These are phyloP conservation scores for Dryadomyces quercivorus DNA, from an alignment of 2,329 filamentous ascomycete genomes.

Conservation along the genomic window DNA sequence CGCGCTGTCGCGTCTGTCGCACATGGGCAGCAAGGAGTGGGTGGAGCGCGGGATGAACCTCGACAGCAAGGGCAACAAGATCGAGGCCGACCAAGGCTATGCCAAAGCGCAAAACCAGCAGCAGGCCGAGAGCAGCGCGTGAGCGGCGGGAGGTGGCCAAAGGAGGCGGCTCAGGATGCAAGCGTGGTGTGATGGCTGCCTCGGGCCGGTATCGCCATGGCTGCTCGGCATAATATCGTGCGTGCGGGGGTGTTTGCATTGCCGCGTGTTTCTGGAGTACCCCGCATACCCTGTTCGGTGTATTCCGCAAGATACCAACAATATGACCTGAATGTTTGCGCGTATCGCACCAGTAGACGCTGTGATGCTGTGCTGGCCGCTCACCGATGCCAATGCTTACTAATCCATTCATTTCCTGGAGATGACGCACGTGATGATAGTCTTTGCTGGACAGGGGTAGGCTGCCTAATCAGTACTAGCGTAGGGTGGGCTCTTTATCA, in stretches of 20 bases:
- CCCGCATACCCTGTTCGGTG: no score
- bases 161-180: no score
- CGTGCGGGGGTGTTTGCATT: no score
- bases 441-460: neutral
- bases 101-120: slow-evolving; percentile 34
- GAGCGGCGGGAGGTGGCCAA: neutral
- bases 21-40: slow-evolving; percentile 95
- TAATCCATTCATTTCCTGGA: no score
- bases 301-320: no score
- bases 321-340: no score
- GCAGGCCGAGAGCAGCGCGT: slow-evolving; percentile 59
- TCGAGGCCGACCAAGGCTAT: slow-evolving; percentile 50
- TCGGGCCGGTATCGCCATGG: no score
- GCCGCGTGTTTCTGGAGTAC: no score
- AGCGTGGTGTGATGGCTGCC: no score
- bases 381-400: neutral
- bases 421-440: neutral
- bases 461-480: neutral
- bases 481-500: neutral
- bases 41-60: slow-evolving; percentile 69
- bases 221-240: no score
- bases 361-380: no score
- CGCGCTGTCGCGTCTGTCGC: slow-evolving; percentile 68
- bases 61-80: slow-evolving; percentile 51
- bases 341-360: no score